Conservation (phyloP, 257 asterid species). For the Solanum chaucha region DNA sequence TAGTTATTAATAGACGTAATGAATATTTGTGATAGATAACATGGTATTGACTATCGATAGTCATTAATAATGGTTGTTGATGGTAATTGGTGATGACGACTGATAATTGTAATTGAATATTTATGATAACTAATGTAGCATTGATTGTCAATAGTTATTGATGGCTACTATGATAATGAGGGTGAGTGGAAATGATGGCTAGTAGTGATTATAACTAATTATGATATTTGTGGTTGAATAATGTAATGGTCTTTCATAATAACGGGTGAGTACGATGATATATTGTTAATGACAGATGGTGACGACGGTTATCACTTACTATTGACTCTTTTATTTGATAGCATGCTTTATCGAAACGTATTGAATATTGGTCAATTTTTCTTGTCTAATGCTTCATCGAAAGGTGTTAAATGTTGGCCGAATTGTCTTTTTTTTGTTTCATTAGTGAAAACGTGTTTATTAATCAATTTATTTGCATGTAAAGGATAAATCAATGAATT, state of each 20-base stretch:
- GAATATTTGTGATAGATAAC: neutral
- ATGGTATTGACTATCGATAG: accelerated
- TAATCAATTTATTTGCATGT: neutral
- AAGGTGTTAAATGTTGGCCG: neutral
- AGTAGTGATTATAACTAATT: neutral
- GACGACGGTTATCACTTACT: accelerated
- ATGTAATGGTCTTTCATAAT: neutral
- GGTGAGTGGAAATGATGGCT: neutral
- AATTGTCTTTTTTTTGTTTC: neutral
- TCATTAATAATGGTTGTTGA: neutral
- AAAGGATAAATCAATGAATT: neutral
- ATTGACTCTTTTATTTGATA: neutral
- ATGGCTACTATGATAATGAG: neutral
- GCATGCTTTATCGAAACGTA: neutral
- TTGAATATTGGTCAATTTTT: neutral
- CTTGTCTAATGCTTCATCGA: neutral
- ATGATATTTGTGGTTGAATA: neutral
- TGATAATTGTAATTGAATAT: neutral
- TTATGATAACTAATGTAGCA: neutral
- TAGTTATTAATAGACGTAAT: neutral
- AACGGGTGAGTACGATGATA: neutral
- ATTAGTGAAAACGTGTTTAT: neutral
- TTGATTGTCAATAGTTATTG: neutral
- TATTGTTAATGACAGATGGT: neutral
- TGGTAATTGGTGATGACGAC: neutral